Conservation (phyloP, 1,284 basidiomycete species). For the Moesziomyces sp. region DNA sequence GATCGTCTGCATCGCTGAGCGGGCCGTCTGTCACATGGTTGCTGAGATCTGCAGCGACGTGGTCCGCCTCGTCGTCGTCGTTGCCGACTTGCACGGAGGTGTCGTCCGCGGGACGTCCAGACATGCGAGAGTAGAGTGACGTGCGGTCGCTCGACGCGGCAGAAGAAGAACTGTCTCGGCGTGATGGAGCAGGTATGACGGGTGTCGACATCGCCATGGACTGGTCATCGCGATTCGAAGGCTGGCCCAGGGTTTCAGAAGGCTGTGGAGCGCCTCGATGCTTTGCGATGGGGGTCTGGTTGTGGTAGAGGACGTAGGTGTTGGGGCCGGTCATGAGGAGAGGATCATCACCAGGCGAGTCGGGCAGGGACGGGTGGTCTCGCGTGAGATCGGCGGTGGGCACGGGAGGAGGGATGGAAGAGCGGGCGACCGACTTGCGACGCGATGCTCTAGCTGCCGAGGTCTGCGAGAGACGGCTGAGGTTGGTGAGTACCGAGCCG, state of each 20-base stretch:
- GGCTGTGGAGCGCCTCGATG: constrained; percentile 3
- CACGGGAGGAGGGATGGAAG: constrained; percentile 14
- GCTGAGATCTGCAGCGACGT: background rate
- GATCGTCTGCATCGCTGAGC: constrained; percentile 4
- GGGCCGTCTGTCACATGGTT: background rate
- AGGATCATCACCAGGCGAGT: constrained; percentile 50
- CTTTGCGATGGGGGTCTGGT: constrained; percentile 28
- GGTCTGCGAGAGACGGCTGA: constrained; percentile 9
- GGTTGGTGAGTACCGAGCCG: constrained; percentile 11
- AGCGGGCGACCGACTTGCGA: constrained; percentile 8
- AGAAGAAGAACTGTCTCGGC: constrained; percentile 11
- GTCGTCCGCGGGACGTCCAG: constrained; percentile 12
- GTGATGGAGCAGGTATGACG: background rate
- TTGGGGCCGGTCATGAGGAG: constrained; percentile 43
- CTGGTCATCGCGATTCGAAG: constrained; percentile 6
- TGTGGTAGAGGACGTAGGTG: constrained; percentile 28
- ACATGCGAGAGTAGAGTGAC: constrained; percentile 30
- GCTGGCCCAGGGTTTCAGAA: background rate
- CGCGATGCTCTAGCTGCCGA: constrained; percentile 4
- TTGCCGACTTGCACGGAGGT: background rate
- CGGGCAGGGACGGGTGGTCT: constrained; percentile 38
- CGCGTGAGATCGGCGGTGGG: constrained; percentile 26
- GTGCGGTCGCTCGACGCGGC: constrained; percentile 8
- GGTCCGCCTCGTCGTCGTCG: constrained; percentile 7
- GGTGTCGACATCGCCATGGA: constrained; percentile 24